Evolutionary conservation across 2,329 filamentous ascomycete genomes (phyloP).

Genomic region (Pseudogymnoascus sp.): DNA sequence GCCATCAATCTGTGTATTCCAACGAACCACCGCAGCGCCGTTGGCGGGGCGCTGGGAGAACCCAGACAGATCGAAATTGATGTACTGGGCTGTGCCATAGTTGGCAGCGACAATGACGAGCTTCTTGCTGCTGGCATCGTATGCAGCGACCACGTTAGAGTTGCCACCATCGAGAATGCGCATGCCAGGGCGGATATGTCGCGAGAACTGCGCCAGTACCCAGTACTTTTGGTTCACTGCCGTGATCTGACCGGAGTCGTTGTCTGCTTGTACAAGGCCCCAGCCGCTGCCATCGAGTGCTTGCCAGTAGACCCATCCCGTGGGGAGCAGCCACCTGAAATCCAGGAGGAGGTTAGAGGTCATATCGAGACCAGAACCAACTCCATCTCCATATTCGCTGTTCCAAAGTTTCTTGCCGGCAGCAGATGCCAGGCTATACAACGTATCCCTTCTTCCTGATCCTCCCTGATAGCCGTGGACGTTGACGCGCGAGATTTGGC

Average conservation of each 20-base stretch:
- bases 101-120: constrained; percentile 36
- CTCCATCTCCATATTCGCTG: constrained; percentile 37
- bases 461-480: constrained; percentile 38
- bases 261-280: constrained; percentile 36
- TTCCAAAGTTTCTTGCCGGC: constrained; percentile 34
- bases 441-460: constrained; percentile 28
- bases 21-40: constrained; percentile 31
- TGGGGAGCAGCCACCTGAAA: constrained; percentile 35
- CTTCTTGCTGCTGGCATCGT: constrained; percentile 29
- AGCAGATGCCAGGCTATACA: constrained; percentile 27
- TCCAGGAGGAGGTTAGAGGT: constrained; percentile 35
- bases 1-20: constrained; percentile 32
- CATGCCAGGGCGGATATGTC: constrained; percentile 37
- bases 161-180: constrained; percentile 31
- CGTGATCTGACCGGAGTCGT: constrained; percentile 28
- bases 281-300: constrained; percentile 35
- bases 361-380: constrained; percentile 25
- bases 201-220: constrained; percentile 36
- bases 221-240: constrained; percentile 34
- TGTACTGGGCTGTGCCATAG: constrained; percentile 32
- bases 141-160: constrained; percentile 34
- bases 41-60: constrained; percentile 23
- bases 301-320: constrained; percentile 41
- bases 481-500: constrained; percentile 33
- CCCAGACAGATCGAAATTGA: constrained; percentile 34